Conservation (phyloP, 2,329 filamentous ascomycete genomes). For the Macrophomina phaseolina region DNA sequence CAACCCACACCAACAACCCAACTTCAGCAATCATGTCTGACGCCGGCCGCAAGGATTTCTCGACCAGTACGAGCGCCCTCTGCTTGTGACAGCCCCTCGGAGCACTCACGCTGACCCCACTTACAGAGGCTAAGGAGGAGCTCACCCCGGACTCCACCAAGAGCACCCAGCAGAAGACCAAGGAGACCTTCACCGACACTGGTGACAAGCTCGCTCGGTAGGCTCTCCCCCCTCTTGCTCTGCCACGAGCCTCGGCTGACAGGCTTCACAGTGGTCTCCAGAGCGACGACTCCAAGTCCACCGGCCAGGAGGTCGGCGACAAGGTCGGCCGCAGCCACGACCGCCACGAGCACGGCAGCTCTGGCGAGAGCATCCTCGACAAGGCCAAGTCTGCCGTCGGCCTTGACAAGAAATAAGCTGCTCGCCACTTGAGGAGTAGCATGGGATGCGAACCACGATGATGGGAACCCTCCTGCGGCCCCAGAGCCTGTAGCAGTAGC, state of each 20-base stretch:
- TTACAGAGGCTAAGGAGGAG: constrained; percentile 61
- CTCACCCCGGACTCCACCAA: constrained; percentile 65
- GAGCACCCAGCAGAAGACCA: constrained; percentile 64
- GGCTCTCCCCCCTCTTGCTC: constrained; percentile 26
- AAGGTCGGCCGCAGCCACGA: constrained; percentile 48
- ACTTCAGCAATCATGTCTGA: constrained; percentile 64
- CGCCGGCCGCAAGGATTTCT: constrained; percentile 65
- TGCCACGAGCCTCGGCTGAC: constrained; percentile 32
- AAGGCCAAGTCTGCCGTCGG: constrained; percentile 57
- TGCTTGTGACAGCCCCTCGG: neutral
- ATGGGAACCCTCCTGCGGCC: neutral
- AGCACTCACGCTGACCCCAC: constrained; percentile 31
- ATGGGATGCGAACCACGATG: neutral
- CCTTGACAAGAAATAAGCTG: constrained; percentile 46
- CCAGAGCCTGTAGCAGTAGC: constrained; percentile 12
- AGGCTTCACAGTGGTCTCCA: constrained; percentile 48
- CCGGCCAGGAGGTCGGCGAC: constrained; percentile 55
- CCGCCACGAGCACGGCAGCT: constrained; percentile 43
- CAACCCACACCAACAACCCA: constrained; percentile 37
- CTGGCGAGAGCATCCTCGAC: constrained; percentile 49
- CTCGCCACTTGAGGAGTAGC: neutral
- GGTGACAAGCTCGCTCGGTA: constrained; percentile 61
- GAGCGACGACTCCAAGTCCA: constrained; percentile 62
- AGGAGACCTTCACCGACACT: constrained; percentile 62
- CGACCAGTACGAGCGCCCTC: constrained; percentile 47